Base-by-base conservation (phyloP, 495 filamentous ascomycete genomes). In the Parathielavia appendiculata region DNA sequence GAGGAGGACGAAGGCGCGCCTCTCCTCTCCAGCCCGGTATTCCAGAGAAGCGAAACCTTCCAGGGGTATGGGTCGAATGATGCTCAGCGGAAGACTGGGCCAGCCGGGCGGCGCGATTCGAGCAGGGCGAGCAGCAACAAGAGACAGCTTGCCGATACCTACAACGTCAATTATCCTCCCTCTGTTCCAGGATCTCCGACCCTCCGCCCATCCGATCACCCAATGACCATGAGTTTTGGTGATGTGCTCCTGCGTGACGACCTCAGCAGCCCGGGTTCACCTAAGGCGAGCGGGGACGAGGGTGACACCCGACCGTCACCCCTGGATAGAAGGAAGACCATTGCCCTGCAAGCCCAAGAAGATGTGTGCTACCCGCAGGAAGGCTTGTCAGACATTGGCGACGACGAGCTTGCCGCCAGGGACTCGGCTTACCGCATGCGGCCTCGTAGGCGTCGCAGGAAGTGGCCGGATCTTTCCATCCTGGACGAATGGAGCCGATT, bases 81-180 rank as follows among this genome's bases (percentile, higher is more conserved):
- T 13, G 62, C 45, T 5, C 56, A 63, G 19, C 59, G 62, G 13
- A 63, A 54, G 51, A 64, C 46, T 19, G 59, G 63, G 5, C 66
- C 67, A n/a, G 50, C 40, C 16, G 75, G 69, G 47, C 73, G 75
- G 34, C 64, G 75, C 30, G 50, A 60, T 30, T 82, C 79, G 26
- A 77, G 67, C 62, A 64, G 57, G 56, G 73, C 66, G 40, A 73
- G 69, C 56, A 72, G 68, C 49, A 19, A 10, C 5, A 73, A 59
- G 57, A 73, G 50, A 60, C 68, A 51, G 45, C 71, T 66, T 14
- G 62, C 51, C 34, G 73, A 75, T 30, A 62, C 79, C 35, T 91
- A 91, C 69, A 86, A 96, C 81, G 82, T 97, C 58, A 98, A 98
- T 65, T 95, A 96, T 64, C 93, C 93, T n/a, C 93, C 93, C 1